Base-by-base conservation (phyloP, 352 stramenopile genomes). In the Phytophthora nicotianae region DNA sequence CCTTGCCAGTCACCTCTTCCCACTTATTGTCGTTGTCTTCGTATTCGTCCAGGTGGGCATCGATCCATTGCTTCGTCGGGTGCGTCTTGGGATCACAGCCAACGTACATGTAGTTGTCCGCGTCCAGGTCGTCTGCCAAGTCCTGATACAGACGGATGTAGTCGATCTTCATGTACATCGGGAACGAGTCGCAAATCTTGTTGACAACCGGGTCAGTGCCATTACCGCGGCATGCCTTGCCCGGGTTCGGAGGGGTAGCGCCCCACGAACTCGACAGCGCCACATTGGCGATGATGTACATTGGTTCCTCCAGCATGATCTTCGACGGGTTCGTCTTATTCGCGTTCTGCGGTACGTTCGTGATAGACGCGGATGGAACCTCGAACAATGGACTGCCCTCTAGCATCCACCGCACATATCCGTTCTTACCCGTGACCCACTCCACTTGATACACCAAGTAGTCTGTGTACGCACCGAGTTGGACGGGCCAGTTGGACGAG, bases 271-370 rank as follows among this genome's bases (percentile, higher is more conserved):
- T 95, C 2, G 89, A 96, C 38, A 98, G 79, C n/a, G 92, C 93
- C 8, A 91, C 94, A 63, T 98, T 98, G 46, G 97, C 81, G 56
- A 98, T 97, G 24, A 98, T 60, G 64, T 97, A 97, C 33, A 83
- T 90, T 0, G 91, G 93, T 68, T 98, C 93, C 55, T 93, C 86
- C n/a, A 95, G 79, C 71, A 98, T 97, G 64, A 79, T 91, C 75
- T 70, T 93, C 71, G 62, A 20, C 3, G 62, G 62, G 20, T 70
- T 70, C 0, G 62, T 57, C 8, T 65, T 70, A 55, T 70, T 65
- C 66, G 64, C 59, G 80, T 80, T 72, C 48, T 84, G 75, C 4
- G 72, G 70, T 5, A 72, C 58, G 29, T 70, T 17, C 2, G 26
- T 67, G 17, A 96, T 66, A 19, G 67, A 70, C 13, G 70, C 38